phyloP scores from a whole-genome alignment of 2,329 filamentous ascomycete genomes.

The Neurospora crassa region DNA sequence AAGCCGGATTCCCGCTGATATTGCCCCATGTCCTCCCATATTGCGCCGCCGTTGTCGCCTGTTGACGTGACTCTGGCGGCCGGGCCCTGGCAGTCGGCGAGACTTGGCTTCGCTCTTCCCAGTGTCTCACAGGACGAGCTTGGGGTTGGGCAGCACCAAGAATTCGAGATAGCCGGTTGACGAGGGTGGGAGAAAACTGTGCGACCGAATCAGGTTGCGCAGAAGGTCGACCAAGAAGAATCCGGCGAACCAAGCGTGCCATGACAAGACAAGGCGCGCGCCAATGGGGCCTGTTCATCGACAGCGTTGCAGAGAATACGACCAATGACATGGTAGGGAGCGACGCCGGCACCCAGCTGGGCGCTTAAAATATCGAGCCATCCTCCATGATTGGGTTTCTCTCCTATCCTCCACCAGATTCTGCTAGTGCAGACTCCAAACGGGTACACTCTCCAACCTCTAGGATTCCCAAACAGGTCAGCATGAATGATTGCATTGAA shows the following conservation, averaged over 20 bases:
- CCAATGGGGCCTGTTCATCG: slow-evolving; percentile 14
- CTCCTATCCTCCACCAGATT: not conserved
- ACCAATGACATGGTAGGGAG: slow-evolving; percentile 14
- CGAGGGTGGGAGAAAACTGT: not conserved
- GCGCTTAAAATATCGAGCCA: slow-evolving; percentile 14
- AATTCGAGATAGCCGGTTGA: slow-evolving; percentile 4
- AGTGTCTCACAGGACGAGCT: not conserved
- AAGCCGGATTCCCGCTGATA: slow-evolving; percentile 6
- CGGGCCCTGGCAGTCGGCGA: not conserved
- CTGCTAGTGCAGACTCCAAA: not conserved
- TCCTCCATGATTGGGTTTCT: not conserved
- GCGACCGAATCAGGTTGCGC: slow-evolving; percentile 14
- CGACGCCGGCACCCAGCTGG: slow-evolving; percentile 11
- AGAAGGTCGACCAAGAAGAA: slow-evolving; percentile 3
- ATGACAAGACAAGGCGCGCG: slow-evolving; percentile 20
- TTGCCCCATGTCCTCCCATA: slow-evolving; percentile 3
- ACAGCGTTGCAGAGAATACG: slow-evolving; percentile 6
- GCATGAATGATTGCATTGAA: not conserved
- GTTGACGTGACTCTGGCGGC: not conserved
- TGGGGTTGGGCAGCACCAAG: slow-evolving; percentile 1
- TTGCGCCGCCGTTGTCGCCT: not conserved
- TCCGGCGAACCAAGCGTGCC: slow-evolving; percentile 13
- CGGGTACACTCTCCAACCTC: not conserved
- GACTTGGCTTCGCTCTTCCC: not conserved
- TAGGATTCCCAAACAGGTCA: not conserved